These are phyloP conservation scores for Haematococcus sp. DNA, from an alignment of 139 green algal species.

Conservation along the genomic window DNA sequence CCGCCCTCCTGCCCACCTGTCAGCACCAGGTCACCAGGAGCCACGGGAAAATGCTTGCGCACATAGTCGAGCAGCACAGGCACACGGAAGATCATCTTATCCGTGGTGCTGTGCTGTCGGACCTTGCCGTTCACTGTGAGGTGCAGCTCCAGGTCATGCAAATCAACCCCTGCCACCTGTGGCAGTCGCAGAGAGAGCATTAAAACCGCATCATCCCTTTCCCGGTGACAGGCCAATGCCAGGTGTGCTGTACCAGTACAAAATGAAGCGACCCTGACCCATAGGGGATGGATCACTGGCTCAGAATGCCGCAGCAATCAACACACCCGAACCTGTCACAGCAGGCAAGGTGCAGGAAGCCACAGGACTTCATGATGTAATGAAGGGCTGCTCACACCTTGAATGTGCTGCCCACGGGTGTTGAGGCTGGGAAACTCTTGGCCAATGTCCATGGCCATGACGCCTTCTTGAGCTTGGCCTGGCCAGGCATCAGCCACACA, in stretches of 20 bases:
- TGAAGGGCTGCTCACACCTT: slow-evolving; percentile 16
- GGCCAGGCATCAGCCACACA: neutral
- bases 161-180: neutral
- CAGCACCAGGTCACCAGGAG: neutral
- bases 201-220: no score
- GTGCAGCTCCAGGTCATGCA: slow-evolving; percentile 1
- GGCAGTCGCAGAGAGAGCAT: no score
- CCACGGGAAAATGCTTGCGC: slow-evolving; percentile 4
- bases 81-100: neutral
- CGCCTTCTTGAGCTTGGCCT: slow-evolving; percentile 22
- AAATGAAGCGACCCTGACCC: no score
- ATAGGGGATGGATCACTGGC: no score
- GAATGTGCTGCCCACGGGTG: slow-evolving; percentile 14
- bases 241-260: no score
- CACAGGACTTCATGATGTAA: no score
- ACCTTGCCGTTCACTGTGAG: slow-evolving; percentile 1
- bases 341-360: no score
- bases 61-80: neutral
- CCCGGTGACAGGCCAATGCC: no score
- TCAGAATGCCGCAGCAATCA: no score
- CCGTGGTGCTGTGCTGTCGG: neutral
- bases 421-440: slow-evolving; percentile 23
- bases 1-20: neutral
- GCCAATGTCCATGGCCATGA: slow-evolving; percentile 29
- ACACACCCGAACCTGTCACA: no score